Base-by-base conservation (phyloP, 169 alveolate genomes). In the Pseudocohnilembus persalinus region DNA sequence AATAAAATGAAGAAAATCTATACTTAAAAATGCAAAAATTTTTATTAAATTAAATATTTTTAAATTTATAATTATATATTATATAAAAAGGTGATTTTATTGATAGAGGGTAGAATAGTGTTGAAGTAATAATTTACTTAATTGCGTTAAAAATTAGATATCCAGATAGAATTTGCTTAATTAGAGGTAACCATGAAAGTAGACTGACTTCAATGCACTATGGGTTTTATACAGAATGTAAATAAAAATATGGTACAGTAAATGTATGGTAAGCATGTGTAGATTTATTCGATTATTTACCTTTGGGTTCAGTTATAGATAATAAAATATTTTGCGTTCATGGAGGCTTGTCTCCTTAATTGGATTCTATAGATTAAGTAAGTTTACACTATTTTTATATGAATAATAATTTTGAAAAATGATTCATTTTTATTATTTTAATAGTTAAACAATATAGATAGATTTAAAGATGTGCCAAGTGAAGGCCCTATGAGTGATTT, bases 111-210 rank as follows among this genome's bases (percentile, higher is more conserved):
- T n/a, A n/a, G n/a, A n/a, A n/a, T n/a, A n/a, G n/a, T n/a, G n/a
- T n/a, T n/a, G n/a, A n/a, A n/a, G n/a, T n/a, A n/a, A n/a, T n/a
- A n/a, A n/a, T n/a, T n/a, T n/a, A n/a, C n/a, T 83, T 94, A 28
- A 80, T 93, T 73, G 81, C 90, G 26, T 86, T 94, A 29, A 94
- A 96, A 91, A 76, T 96, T 4, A 87, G 93, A 81, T 94, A 92
- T 77, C 98, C 97, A n/a, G 83, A 83, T 15, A 84, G 97, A 75
- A 89, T 96, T 27, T 86, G 94, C n/a, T 81, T 96, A 73, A 78
- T 95, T 35, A 82, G 98, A 86, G 98, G 98, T 73, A 96, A 96
- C 86, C 98, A 96, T 82, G 98, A 96, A 83, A 88, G 97, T 0
- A 86, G 98, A 76, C 89, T 92, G 73, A 94, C 93, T 29, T 94